These are phyloP conservation scores for Leccinum pellstonianum DNA, from an alignment of 768 basidiomycete species.

Conservation along the genomic window DNA sequence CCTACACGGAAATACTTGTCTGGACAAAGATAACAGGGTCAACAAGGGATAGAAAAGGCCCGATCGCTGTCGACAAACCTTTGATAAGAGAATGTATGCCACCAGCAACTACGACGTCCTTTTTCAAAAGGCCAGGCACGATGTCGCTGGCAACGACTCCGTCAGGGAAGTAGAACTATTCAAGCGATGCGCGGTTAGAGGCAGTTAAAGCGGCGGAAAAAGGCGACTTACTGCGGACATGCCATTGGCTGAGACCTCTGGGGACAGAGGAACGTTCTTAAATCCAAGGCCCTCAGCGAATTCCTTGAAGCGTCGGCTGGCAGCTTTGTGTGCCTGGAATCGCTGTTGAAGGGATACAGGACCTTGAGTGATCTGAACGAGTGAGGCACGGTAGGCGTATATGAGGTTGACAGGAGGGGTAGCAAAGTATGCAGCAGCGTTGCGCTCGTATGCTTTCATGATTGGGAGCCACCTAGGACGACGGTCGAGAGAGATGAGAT, in stretches of 20 bases:
- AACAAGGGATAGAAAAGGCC: conserved; percentile 1
- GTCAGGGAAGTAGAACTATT: conserved; percentile 77
- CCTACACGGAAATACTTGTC: conserved; percentile 93
- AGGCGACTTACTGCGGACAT: conserved; percentile 76
- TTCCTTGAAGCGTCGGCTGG: conserved; percentile 66
- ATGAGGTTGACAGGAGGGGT: conserved; percentile 95
- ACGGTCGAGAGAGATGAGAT: conserved; percentile 3
- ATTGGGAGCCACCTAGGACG: conserved; percentile 77
- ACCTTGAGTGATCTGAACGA: conserved; percentile 64
- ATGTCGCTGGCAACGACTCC: conserved; percentile 78
- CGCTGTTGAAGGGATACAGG: conserved; percentile 72
- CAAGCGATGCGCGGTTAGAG: not conserved
- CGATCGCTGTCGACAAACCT: conserved; percentile 42
- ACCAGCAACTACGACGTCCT: conserved; percentile 79
- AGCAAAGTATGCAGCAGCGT: conserved; percentile 85
- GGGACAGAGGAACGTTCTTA: conserved; percentile 62
- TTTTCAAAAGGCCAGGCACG: conserved; percentile 67
- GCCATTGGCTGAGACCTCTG: conserved; percentile 77
- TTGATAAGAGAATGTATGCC: conserved; percentile 85
- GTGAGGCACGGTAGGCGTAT: conserved; percentile 84
- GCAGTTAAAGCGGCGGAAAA: not conserved
- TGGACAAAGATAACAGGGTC: conserved; percentile 26
- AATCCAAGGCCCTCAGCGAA: conserved; percentile 68
- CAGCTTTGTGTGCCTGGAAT: conserved; percentile 70
- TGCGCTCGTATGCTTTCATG: conserved; percentile 90